Base-by-base conservation (phyloP, 2,329 filamentous ascomycete species). In the Xylariaceae sp. region DNA sequence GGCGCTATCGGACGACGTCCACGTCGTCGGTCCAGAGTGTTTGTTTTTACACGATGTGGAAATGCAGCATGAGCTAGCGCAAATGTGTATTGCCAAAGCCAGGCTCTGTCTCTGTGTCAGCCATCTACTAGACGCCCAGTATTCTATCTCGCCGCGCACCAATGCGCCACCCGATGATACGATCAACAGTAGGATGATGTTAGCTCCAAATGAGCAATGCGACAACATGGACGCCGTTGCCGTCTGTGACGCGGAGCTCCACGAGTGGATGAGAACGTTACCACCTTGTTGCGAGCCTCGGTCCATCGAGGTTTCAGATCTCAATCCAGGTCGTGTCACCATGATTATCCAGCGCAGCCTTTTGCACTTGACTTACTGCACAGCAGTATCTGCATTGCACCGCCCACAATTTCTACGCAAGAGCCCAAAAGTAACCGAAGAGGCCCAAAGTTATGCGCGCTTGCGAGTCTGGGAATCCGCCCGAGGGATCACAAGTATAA, bases 291-390 rank as follows among this genome's bases (percentile, higher is more conserved):
- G 89, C 58, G 81, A 83, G 57, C 92, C 94, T 60, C 75, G 79
- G 14, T 73, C 75, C 6, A 70, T 84, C 17, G 78, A 74, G 33
- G 70, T 74, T 12, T 66, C 77, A 51, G 86, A 86, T 54, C 69
- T 83, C 45, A 77, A 81, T 47, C 78, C 84, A 16, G 85, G 84
- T 33, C 77, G 79, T 38, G 77, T 83, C 4, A 82, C 81, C 7
- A 63, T 83, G 46, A 78, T 79, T 0, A 76, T 96, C 2, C 90
- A 96, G 67, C 83, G 89, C 44, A 89, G 89, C n/a, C 77, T 97
- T 17, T 75, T 97, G 34, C 90, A 96, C 69, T 95, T 97, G 87
- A 85, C 96, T 2, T 96, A 95, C 71, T 89, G 91, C 69, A 95
- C 93, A 2, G 95, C 92, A 0, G 80, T 95, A 16, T 96, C 90